These are phyloP conservation scores for Scorias spongiosa DNA, from an alignment of 2,329 filamentous ascomycete species.

Conservation along the genomic window DNA sequence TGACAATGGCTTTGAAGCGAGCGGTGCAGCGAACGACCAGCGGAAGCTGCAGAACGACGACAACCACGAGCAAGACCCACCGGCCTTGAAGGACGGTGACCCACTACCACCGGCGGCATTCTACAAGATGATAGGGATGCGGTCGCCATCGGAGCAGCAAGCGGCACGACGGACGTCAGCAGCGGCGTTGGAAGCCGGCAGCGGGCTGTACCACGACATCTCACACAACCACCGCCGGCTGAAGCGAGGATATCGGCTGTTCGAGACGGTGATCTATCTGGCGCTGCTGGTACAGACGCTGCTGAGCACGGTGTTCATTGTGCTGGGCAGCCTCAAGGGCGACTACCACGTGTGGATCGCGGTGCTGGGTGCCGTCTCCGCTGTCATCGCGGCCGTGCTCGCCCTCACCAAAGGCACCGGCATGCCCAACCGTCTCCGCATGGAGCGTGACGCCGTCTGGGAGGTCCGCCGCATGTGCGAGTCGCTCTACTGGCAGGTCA, in stretches of 20 bases:
- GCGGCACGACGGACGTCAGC: constrained; percentile 3
- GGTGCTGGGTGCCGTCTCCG: constrained; percentile 1
- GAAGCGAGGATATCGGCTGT: constrained; percentile 16
- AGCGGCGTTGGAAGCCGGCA: background rate
- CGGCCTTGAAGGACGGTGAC: background rate
- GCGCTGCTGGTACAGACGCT: constrained; percentile 19
- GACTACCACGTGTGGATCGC: background rate
- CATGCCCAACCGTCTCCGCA: constrained; percentile 18
- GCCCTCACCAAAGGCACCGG: constrained; percentile 22
- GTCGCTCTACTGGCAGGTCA: constrained; percentile 22
- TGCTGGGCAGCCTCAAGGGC: constrained; percentile 5
- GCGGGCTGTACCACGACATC: constrained; percentile 15
- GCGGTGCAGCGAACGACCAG: background rate
- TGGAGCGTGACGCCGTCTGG: constrained; percentile 17
- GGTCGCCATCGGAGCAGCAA: constrained; percentile 10
- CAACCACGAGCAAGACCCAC: background rate
- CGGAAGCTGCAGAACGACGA: background rate
- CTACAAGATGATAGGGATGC: constrained; percentile 20
- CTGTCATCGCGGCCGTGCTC: constrained; percentile 13
- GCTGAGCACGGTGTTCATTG: constrained; percentile 21
- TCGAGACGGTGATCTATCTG: constrained; percentile 15
- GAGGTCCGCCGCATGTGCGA: constrained; percentile 20
- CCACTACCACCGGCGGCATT: constrained; percentile 4
- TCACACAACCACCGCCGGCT: constrained; percentile 7
- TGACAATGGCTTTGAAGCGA: background rate